Evolutionary conservation across 768 basidiomycete species (phyloP), one percentile per base, ranked within the genome.

Genomic region (Hericium erinaceus): DNA sequence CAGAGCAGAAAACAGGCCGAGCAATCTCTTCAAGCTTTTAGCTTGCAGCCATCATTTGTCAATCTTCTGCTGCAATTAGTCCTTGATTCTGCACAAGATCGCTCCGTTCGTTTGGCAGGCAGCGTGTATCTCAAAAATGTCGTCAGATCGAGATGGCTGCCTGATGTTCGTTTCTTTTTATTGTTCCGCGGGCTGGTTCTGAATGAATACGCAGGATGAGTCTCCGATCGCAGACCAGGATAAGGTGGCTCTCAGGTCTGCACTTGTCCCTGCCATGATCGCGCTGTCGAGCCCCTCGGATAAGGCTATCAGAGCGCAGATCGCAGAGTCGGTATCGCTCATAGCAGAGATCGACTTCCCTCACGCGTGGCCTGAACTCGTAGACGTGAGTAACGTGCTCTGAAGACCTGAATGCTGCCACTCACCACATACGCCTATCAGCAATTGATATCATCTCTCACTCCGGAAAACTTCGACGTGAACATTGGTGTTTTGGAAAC

Each of bases 301-400:
- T 70, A 90, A 87, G 66, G 60, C 77, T 3, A 76, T 90, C 56
- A 82, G 90, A 6, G 83, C 86, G 1, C 94, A 98, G 72, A 81
- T 98, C 38, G 95, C 93, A 15, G 95, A 99, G 72, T 83, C 93
- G 10, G 87, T 98, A 37, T 86, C 94, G 8, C 80, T 95, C 64
- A 88, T 98, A 67, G 95, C 97, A 13, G 83, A 87, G 62, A 77
- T 85, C 24, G 97, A 99, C 74, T 99, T 98, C 68, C 97, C 97
- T 10, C 70, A 75, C 15, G 81, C 81, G 63, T 99, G 97, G 97
- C 78, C 81, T 16, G 83, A 88, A 72, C 80, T 98, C 59, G 85
- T 97, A 64, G 88, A 93, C 74, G 95, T 97, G 70, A 68, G 92
- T 79, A 39, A 39, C 41, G 8, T 7, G 26, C 54, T 56, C 50